Evolutionary conservation across 495 filamentous ascomycete species (phyloP).

Genomic region (Durotheca rogersii): DNA sequence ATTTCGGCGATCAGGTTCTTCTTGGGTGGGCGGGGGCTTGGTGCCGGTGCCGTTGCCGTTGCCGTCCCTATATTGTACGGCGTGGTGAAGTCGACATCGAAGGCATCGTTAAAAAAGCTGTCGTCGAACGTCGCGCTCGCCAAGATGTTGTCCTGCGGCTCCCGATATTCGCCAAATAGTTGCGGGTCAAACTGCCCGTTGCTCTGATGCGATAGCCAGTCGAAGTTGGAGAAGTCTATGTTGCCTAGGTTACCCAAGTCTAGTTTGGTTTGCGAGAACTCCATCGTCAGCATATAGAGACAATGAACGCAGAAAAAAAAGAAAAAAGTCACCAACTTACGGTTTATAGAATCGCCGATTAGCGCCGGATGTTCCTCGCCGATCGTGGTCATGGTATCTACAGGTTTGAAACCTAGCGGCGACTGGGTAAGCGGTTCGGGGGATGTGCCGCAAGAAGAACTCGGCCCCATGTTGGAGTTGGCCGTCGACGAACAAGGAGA

Average conservation of each 20-base stretch:
- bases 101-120: constrained; percentile 87
- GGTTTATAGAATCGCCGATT: constrained; percentile 30
- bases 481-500: constrained; percentile 65
- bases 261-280: too few relatives aligned
- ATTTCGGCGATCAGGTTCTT: constrained; percentile 72
- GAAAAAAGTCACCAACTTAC: too few relatives aligned
- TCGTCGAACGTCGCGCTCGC: constrained; percentile 62
- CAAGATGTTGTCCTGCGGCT: constrained; percentile 76
- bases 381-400: constrained; percentile 58
- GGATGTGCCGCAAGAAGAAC: constrained; percentile 79
- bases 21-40: constrained; percentile 53
- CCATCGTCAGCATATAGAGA: too few relatives aligned
- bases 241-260: constrained; percentile 39
- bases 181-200: constrained; percentile 87
- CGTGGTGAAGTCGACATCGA: constrained; percentile 73
- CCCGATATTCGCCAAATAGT: constrained; percentile 90
- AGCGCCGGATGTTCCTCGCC: constrained; percentile 52
- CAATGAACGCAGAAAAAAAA: too few relatives aligned
- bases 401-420: constrained; percentile 57
- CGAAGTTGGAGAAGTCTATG: constrained; percentile 54
- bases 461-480: constrained; percentile 53
- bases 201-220: constrained; percentile 82
- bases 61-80: constrained; percentile 79
- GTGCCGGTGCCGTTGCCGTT: too few relatives aligned
- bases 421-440: constrained; percentile 57